Evolutionary conservation across 2,329 filamentous ascomycete genomes (phyloP), one percentile per base, ranked within the genome.

Genomic region (Didymellaceae sp.): DNA sequence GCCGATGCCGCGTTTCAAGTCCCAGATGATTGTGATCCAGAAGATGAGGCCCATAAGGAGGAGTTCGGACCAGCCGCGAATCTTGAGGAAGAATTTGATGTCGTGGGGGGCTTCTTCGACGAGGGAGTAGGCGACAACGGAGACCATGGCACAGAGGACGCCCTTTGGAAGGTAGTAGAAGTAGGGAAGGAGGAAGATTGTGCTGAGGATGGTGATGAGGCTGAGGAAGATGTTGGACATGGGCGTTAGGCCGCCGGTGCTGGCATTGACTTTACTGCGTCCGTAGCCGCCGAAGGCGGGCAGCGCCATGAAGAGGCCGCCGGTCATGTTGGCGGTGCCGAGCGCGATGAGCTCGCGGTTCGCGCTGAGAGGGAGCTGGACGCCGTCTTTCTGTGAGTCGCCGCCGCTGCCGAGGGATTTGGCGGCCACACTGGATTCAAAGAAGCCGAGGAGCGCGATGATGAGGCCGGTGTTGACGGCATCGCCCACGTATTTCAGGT

Each of bases 151-250:
- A 14, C 87, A 96, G 16, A 99, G 82, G 1, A 97, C 91, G 4
- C 90, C 90, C 88, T 96, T 97, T 87, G 94, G 94, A 37, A 99
- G 82, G 70, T 91, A 97, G 77, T 96, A 95, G 63, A 99, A 93
- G 71, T 91, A 95, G 0, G 93, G 92, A 21, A 97, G 77, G 35
- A 97, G 77, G 66, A 91, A 94, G 31, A 91, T 68, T 37, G 96
- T 87, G 66, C 87, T 90, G 38, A 95, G 74, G 17, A 97, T 77
- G 0, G 93, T 90, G 63, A 97, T 89, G 32, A 92, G 58, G 54
- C 89, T 91, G 46, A 99, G 76, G 40, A 97, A 85, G 28, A 99
- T 84, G 57, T 90, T 96, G 74, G 89, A 94, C 89, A 97, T 95
- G 0, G 93, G 93, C 1, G 90, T 97, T 71, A 87, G 90, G 22